Base-by-base conservation (phyloP, 2,329 filamentous ascomycete genomes). In the Gaeumannomyces sp. region DNA sequence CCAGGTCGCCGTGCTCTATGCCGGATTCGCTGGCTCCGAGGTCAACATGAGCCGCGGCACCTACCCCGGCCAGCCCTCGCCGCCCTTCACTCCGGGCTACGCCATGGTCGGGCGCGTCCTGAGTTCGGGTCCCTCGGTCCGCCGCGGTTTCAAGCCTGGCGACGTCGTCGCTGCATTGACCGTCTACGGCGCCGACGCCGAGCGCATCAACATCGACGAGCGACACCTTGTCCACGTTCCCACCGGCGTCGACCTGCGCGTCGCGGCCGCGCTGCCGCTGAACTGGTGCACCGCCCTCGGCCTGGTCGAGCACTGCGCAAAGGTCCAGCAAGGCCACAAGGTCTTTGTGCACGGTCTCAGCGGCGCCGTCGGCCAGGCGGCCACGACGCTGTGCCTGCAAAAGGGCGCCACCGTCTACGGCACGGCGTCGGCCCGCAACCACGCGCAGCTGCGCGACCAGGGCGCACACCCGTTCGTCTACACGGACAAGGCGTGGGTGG, bases 311-410 rank as follows among this genome's bases (percentile, higher is more conserved):
- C 76, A 72, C 56, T 68, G 67, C 2, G 79, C 78, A 3, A 74
- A 77, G 38, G 78, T 83, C 1, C 61, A 71, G 1, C 71, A 73
- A 33, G 80, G 80, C 35, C 75, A 81, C 64, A 76, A 77, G 28
- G 80, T 83, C 59, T 83, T 83, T 68, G 71, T 83, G 25, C 81
- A 83, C 70, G 80, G 81, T 50, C 71, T 82, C 29, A 82, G 79
- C 66, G 81, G 81, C 35, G 80, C 81, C 10, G 80, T 83, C 1
- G 81, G 81, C 25, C 77, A 74, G 64, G 80, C 76, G 0, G 57
- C 77, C 28, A 75, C 79, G 72, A 73, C 71, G 1, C 72, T 83
- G 4, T 77, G 77, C 67, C 74, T 76, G 62, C 70, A 78, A 5
- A 72, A 75, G 60, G 81, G 81, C 28, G 81, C 81, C 28, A 73